Conservation (phyloP, 208 protist genomes). For the Leishmania amazonensis region DNA sequence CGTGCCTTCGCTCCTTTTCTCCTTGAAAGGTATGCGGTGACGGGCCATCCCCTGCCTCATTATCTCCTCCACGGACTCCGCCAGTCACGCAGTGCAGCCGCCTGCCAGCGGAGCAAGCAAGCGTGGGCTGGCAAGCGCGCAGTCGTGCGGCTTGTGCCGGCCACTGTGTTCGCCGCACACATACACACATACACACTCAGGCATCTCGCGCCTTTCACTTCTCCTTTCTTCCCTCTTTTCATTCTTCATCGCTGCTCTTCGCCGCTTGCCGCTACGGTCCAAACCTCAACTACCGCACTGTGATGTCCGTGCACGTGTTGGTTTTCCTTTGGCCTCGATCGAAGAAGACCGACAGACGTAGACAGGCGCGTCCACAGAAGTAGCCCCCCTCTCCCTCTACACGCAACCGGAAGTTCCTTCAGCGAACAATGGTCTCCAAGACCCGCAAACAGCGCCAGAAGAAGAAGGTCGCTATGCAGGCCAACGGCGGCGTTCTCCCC, state of each 20-base stretch:
- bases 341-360: not conserved
- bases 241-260: not conserved
- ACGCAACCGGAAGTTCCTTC: not conserved
- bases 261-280: not conserved
- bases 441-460: conserved; percentile 86
- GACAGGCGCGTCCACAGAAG: not conserved
- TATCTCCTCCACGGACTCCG: not conserved
- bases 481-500: conserved; percentile 68
- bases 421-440: conserved; percentile 84
- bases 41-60: not conserved
- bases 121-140: not conserved
- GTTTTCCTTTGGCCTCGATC: not conserved
- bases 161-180: not conserved
- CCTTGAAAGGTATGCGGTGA: not conserved
- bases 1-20: not conserved
- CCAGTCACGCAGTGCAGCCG: not conserved
- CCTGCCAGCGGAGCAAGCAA: not conserved
- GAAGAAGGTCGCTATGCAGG: conserved; percentile 64
- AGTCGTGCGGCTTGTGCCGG: not conserved
- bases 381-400: not conserved
- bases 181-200: not conserved
- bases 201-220: not conserved
- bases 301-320: too few relatives aligned
- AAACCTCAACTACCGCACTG: too few relatives aligned
- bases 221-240: not conserved